These are phyloP conservation scores for Mortierella sp. DNA, from an alignment of 371 early-diverging fungal species.

Conservation along the genomic window DNA sequence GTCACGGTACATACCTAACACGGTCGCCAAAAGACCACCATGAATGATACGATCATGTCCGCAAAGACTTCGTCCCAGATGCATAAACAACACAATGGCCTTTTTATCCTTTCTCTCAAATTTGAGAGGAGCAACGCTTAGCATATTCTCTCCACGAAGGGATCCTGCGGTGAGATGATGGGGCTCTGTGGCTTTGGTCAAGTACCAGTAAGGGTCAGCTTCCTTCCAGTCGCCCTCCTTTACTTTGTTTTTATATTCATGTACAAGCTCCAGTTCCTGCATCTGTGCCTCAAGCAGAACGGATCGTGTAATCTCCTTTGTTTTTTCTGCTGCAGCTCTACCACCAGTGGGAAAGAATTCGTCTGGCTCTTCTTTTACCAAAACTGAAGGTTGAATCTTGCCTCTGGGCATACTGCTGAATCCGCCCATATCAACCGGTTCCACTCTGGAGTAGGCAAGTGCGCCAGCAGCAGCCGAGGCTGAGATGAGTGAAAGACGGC, in stretches of 20 bases:
- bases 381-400: slow-evolving; percentile 36
- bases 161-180: slow-evolving; percentile 49
- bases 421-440: slow-evolving; percentile 32
- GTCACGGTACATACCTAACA: slow-evolving; percentile 71
- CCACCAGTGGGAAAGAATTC: slow-evolving; percentile 8
- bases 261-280: slow-evolving; percentile 32
- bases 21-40: slow-evolving; percentile 80
- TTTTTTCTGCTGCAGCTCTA: slow-evolving; percentile 8
- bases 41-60: slow-evolving; percentile 85
- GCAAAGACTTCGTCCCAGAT: slow-evolving; percentile 63
- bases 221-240: slow-evolving; percentile 47
- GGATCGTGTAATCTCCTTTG: slow-evolving; percentile 39
- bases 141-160: slow-evolving; percentile 52
- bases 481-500: slow-evolving; percentile 36
- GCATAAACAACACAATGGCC: slow-evolving; percentile 51
- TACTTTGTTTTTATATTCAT: slow-evolving; percentile 36
- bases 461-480: slow-evolving; percentile 50
- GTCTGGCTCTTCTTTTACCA: slow-evolving; percentile 39
- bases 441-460: slow-evolving; percentile 40
- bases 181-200: slow-evolving; percentile 40
- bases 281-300: slow-evolving; percentile 34
- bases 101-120: slow-evolving; percentile 55
- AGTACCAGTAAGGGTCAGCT: slow-evolving; percentile 45
- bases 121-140: slow-evolving; percentile 46
- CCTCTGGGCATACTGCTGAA: slow-evolving; percentile 41